Percentiles rank a stretch among this genome's conserved stretches.
These are phyloP conservation scores for Penicillium sp. DNA, from an alignment of 2,329 filamentous ascomycete genomes.

Conservation along the genomic window DNA sequence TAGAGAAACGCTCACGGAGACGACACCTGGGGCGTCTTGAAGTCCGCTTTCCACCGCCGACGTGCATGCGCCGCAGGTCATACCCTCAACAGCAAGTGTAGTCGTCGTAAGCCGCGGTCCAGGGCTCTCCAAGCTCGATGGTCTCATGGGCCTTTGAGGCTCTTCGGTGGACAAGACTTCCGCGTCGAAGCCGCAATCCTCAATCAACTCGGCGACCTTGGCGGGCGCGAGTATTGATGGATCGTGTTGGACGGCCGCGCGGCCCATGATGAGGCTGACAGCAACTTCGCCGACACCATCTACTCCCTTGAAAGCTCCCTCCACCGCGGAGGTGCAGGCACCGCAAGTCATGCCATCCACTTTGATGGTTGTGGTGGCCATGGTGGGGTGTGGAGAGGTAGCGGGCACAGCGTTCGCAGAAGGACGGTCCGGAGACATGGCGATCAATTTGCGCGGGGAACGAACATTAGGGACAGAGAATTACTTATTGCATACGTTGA, in stretches of 20 bases:
- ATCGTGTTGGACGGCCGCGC: constrained; percentile 91
- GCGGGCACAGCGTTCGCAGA: constrained; percentile 15
- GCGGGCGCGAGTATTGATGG: constrained; percentile 66
- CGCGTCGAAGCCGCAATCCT: constrained; percentile 88
- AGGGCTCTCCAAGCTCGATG: constrained; percentile 19
- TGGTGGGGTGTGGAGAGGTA: constrained; percentile 41
- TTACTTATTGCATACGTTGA: constrained; percentile 5
- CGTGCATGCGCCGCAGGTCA: constrained; percentile 88
- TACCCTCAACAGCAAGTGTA: constrained; percentile 72
- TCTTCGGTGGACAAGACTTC: constrained; percentile 76
- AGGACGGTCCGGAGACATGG: constrained; percentile 15
- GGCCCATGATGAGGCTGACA: constrained; percentile 89
- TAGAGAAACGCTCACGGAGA: constrained; percentile 72
- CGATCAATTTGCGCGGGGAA: constrained; percentile 6
- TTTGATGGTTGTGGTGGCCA: constrained; percentile 85
- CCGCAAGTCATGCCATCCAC: constrained; percentile 86
- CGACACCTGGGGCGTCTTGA: constrained; percentile 66
- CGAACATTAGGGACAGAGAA: constrained; percentile 11
- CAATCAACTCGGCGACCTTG: constrained; percentile 74
- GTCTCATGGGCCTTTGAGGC: constrained; percentile 34
- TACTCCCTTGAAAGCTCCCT: constrained; percentile 78
- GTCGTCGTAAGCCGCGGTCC: constrained; percentile 52
- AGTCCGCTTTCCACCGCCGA: constrained; percentile 78
- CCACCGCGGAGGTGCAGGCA: constrained; percentile 91
- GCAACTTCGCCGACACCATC: constrained; percentile 79